These are phyloP conservation scores for Nitzschia sp. DNA, from an alignment of 108 stramenopile genomes.

Conservation along the genomic window DNA sequence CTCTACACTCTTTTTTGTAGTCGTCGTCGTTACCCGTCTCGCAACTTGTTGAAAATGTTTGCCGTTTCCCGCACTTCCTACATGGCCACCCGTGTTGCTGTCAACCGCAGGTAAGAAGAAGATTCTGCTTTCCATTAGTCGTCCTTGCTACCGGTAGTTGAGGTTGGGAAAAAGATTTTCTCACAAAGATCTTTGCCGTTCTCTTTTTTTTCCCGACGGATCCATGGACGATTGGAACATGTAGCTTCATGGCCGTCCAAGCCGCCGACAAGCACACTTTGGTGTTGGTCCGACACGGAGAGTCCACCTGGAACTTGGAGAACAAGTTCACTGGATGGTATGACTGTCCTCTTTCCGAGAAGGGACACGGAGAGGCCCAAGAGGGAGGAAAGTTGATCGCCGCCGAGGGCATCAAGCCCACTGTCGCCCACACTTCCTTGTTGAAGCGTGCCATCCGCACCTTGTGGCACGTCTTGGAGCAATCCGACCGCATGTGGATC, in stretches of 20 bases:
- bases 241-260: slow-evolving; percentile 39
- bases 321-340: slow-evolving; percentile 98
- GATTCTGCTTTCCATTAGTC: neutral
- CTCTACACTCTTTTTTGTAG: no score
- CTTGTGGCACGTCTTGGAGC: slow-evolving; percentile 82
- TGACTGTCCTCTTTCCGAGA: slow-evolving; percentile 88
- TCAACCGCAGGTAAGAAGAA: slow-evolving; percentile 40
- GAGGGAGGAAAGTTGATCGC: slow-evolving; percentile 72
- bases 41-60: slow-evolving; percentile 27
- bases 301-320: slow-evolving; percentile 95
- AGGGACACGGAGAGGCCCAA: slow-evolving; percentile 89
- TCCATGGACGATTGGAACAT: no score
- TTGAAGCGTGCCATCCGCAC: slow-evolving; percentile 87
- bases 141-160: no score
- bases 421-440: slow-evolving; percentile 86
- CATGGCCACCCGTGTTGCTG: slow-evolving; percentile 31
- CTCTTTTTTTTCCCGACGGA: neutral
- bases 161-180: neutral
- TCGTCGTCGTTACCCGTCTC: no score
- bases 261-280: slow-evolving; percentile 50
- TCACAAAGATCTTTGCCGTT: neutral
- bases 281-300: slow-evolving; percentile 91
- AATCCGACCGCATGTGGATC: slow-evolving; percentile 82
- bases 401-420: slow-evolving; percentile 63
- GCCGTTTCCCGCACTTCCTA: slow-evolving; percentile 30